Evolutionary conservation across 2,329 filamentous ascomycete species (phyloP).

Genomic region (Xylariaceae sp.): DNA sequence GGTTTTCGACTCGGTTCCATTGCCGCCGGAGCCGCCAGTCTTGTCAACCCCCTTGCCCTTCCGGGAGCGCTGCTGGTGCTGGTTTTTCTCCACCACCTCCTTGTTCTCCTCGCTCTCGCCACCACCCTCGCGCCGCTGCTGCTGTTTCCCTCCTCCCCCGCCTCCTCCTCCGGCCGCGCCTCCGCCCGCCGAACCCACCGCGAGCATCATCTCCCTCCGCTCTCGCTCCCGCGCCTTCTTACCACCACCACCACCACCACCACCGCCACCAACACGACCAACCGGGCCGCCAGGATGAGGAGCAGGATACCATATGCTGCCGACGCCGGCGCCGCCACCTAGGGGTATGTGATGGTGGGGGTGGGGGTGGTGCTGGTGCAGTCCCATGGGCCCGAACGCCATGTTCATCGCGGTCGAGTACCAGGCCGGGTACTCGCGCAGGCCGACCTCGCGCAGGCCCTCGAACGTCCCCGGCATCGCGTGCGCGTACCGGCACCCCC

Average conservation of each 20-base stretch:
- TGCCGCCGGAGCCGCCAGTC: neutral
- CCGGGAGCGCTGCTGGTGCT: neutral
- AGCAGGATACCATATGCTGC: neutral
- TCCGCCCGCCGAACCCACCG: too few species aligned
- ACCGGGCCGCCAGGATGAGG: too few species aligned
- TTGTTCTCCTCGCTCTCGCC: neutral
- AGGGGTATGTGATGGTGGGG: too few species aligned
- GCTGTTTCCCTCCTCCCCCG: neutral
- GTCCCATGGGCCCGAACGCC: neutral
- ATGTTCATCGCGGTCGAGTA: constrained; percentile 32
- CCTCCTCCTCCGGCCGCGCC: too few species aligned
- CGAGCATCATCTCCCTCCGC: too few species aligned
- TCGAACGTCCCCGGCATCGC: constrained; percentile 48
- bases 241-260: neutral
- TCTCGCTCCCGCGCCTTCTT: neutral
- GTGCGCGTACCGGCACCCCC: constrained; percentile 48
- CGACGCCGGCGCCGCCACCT: neutral
- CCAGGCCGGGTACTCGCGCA: constrained; percentile 48
- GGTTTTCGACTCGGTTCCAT: neutral
- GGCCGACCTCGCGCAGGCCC: constrained; percentile 46
- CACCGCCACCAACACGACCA: neutral
- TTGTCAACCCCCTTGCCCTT: neutral
- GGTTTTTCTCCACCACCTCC: neutral
- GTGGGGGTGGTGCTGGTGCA: neutral
- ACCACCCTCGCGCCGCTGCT: neutral